Base-by-base conservation (phyloP, 2,329 filamentous ascomycete species). In the Hawksworthiomyces lignivorus region DNA sequence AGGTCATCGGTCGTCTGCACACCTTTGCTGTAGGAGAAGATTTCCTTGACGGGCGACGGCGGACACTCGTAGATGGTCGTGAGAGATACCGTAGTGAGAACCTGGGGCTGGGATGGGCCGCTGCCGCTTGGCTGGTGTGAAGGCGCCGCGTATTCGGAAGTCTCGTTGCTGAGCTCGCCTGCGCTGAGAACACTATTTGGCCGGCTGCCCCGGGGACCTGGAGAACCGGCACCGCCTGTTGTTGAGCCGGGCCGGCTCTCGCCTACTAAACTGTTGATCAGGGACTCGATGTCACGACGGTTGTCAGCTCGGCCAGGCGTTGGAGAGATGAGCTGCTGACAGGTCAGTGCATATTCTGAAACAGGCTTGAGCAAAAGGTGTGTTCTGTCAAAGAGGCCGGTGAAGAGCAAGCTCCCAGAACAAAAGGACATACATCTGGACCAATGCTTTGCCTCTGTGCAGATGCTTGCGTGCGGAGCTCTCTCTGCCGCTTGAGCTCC, bases 11-110 rank as follows among this genome's bases (percentile, higher is more conserved):
- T 79, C 14, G 92, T 96, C 63, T 98, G 94, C 18, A 97, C 88
- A 43, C 82, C 89, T 67, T 96, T 97, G 72, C 86, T 97, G 70
- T 98, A 98, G 40, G 88, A 94, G 57, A 94, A 88, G 46, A 94
- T 72, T 62, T 98, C 92, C 50, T 83, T 78, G 42, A 82, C 77
- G 26, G 83, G 80, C 17, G 80, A 82, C 1, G 85, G 83, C 2
- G 84, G 79, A 50, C 80, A 84, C 61, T 95, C 89, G 63, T 84
- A 88, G 46, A 92, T 76, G 26, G 86, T 88, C 15, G 81, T 79
- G 40, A 87, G 70, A 7, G 84, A 73, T 10, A 78, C 79, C 1
- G 88, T 83, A 7, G 80, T 83, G 17, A 95, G 75, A 4, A 79
- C 82, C 55, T 90, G 87, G 14, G 73, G 69, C 30, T 43, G 48